Base-by-base conservation (phyloP, 2,329 filamentous ascomycete species). In the Botrytis pseudocinerea region DNA sequence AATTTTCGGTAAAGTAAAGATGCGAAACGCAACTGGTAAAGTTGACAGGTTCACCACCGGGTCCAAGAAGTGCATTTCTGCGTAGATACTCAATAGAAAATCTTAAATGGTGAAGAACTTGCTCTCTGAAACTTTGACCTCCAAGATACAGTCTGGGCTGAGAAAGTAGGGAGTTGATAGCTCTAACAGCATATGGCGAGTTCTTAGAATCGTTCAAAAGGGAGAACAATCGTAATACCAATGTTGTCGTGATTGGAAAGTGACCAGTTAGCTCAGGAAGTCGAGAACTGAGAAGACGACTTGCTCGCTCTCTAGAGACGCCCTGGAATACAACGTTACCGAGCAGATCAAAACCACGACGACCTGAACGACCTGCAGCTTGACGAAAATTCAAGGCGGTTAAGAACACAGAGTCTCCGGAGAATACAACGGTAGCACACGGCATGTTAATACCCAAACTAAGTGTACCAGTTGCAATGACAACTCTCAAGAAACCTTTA, bases 391-490 rank as follows among this genome's bases (percentile, higher is more conserved):
- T 93, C 69, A 95, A 87, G 0, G 92, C 88, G 0, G 91, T 93
- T 61, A 95, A 82, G 79, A 88, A 94, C 4, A 92, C 85, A 0
- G 90, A 93, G 79, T 95, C 92, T 0, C 91, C 92, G 25, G 86
- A 87, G 80, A 95, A 95, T 1, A 94, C 88, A 0, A 94, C 92
- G 1, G 92, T 95, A 80, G 93, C 93, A 80, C 92, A 95, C 16
- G 93, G 93, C 91, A 93, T 93, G 77, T 93, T 95, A 83, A 95
- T 92, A 83, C 93, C 93, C 8, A 95, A 83, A 2, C 91, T 91
- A 35, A 94, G 85, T 0, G 92, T 94, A 1, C 92, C 92, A 1
- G 92, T 95, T 0, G 92, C 92, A 40, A 95, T 86, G 42, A 95
- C 89, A 1, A 92, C 89, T 12, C 88, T 86, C 59, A 95, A 81